These are phyloP conservation scores for Backusella luteola DNA, from an alignment of 192 early-diverging fungal species.

Conservation along the genomic window DNA sequence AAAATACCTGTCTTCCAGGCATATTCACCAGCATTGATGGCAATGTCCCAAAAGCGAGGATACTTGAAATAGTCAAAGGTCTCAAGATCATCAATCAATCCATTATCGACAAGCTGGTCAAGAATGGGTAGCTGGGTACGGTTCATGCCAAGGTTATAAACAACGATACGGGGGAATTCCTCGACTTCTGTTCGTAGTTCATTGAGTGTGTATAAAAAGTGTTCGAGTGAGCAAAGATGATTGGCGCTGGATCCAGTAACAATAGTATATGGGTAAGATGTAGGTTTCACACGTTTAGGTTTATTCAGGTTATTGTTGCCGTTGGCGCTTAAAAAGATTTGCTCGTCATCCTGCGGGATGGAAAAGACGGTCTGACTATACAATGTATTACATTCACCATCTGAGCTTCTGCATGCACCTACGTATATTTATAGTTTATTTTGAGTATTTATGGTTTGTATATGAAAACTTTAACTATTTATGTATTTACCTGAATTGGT, in stretches of 20 bases:
- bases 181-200: conserved; percentile 30
- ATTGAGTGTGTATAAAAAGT: conserved; percentile 45
- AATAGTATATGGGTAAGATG: conserved; percentile 39
- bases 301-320: background rate
- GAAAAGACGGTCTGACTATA: background rate
- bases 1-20: conserved; percentile 58
- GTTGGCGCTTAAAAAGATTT: background rate
- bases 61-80: conserved; percentile 45
- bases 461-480: background rate
- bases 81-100: conserved; percentile 44
- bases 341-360: background rate
- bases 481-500: background rate
- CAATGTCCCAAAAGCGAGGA: conserved; percentile 53
- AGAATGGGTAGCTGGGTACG: conserved; percentile 39
- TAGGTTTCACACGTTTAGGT: background rate
- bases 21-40: conserved; percentile 48
- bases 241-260: conserved; percentile 54
- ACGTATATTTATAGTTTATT: background rate
- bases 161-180: conserved; percentile 43
- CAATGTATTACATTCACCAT: background rate
- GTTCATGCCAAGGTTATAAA: conserved; percentile 54
- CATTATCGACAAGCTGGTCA: conserved; percentile 40
- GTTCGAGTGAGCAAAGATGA: conserved; percentile 53
- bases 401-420: background rate
- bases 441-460: background rate